Base-by-base conservation (phyloP, 495 filamentous ascomycete genomes). In the Physcia stellaris region DNA sequence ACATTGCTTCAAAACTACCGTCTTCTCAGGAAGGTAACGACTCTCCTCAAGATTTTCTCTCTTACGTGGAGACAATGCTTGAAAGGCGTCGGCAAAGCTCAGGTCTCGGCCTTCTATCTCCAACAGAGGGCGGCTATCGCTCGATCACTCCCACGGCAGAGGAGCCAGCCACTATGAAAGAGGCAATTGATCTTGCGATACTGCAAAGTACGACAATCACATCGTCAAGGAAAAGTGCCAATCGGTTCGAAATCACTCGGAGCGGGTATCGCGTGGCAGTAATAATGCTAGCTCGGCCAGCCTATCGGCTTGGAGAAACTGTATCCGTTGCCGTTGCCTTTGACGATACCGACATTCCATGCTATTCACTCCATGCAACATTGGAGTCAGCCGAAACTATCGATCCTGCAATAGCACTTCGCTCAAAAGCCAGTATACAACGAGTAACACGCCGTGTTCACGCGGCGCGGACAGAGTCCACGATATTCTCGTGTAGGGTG, bases 191-290 rank as follows among this genome's bases (percentile, higher is more conserved):
- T 55, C 65, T 92, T 38, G 86, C 88, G 12, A 90, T 95, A 53
- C 68, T 94, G 4, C 70, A 73, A 39, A 78, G 80, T 41, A 93
- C 90, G 49, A 55, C 75, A 33, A 60, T 72, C 1, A 56, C 59
- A 2, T 66, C 71, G 34, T 63, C 68, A 7, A 71, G 74, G 6
- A 76, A 77, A 41, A 80, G 78, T 49, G 68, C 79, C 19, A 94
- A 87, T 55, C 75, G 84, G 22, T 98, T 96, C 58, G 86, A 93
- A 51, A 96, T 98, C 50, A 82, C 88, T 4, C 81, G 92, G 6
- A 83, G 84, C 52, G 84, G 86, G 22, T 67, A 71, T 35, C 79
- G 80, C 18, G 86, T 98, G 22, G 90, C 82, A 6, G 81, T 86
- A 3, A 71, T 96, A 32, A 85, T 83, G 47, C 72, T 98, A 20